Percentiles rank a stretch among this genome's conserved stretches.
phyloP scores from a whole-genome alignment of 2,329 filamentous ascomycete genomes.

The Anthostomella pinea region DNA sequence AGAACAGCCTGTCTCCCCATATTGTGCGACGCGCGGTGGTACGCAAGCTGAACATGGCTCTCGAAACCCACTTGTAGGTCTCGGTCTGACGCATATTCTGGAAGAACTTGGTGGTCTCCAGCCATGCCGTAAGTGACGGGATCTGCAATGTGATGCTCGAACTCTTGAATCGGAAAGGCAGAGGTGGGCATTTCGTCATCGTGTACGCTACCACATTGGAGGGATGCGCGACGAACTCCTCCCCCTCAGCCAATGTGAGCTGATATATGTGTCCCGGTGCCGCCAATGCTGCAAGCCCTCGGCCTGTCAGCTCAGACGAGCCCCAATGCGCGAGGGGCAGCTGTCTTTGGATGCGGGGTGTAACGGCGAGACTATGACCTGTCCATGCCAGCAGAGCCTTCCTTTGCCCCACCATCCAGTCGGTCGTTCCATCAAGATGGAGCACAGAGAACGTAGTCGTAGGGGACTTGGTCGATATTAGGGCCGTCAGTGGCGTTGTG shows the following conservation, averaged over 20 bases:
- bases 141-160: slow-evolving; percentile 77
- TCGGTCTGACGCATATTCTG: slow-evolving; percentile 67
- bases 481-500: slow-evolving; percentile 79
- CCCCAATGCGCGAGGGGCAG: slow-evolving; percentile 88
- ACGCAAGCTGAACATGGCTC: slow-evolving; percentile 64
- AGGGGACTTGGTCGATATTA: slow-evolving; percentile 84
- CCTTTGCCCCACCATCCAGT: slow-evolving; percentile 91
- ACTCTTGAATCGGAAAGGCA: slow-evolving; percentile 81
- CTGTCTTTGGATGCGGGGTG: slow-evolving; percentile 70
- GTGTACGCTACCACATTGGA: slow-evolving; percentile 91
- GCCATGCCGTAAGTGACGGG: slow-evolving; percentile 62
- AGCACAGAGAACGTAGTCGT: slow-evolving; percentile 84
- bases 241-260: slow-evolving; percentile 73
- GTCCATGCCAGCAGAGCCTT: slow-evolving; percentile 95
- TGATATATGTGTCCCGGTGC: slow-evolving; percentile 90
- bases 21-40: slow-evolving; percentile 79
- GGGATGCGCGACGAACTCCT: slow-evolving; percentile 89
- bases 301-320: slow-evolving; percentile 80
- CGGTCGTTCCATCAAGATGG: slow-evolving; percentile 86
- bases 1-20: slow-evolving; percentile 90
- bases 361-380: slow-evolving; percentile 76
- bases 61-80: slow-evolving; percentile 68
- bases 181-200: slow-evolving; percentile 67
- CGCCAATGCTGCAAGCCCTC: slow-evolving; percentile 79
- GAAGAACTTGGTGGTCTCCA: slow-evolving; percentile 72